A percentile compares a stretch with the other conserved stretches of the same genome.
phyloP scores from a whole-genome alignment of 805 yeast genomes.

The Cyberlindnera galapagoensis region DNA sequence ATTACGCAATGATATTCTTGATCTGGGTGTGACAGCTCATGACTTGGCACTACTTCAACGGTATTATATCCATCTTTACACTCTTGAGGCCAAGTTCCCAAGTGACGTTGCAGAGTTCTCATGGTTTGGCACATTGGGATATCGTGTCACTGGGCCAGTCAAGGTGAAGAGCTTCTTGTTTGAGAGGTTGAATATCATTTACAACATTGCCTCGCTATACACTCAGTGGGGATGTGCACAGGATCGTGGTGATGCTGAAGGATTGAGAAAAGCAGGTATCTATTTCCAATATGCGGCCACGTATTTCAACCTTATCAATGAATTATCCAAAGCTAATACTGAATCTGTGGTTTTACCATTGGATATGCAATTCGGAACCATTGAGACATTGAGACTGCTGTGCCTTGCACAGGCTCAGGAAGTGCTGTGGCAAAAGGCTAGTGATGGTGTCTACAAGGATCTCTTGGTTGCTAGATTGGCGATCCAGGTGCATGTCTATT shows the following conservation, averaged over 20 bases:
- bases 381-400: constrained; percentile 43
- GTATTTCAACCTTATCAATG: constrained; percentile 63
- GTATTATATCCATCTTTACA: constrained; percentile 42
- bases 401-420: constrained; percentile 87
- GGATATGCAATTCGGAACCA: constrained; percentile 46
- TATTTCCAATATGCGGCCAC: constrained; percentile 73
- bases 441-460: constrained; percentile 43
- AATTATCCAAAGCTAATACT: constrained; percentile 27
- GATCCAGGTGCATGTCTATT: constrained; percentile 52
- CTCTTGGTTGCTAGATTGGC: constrained; percentile 60
- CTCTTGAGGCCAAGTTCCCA: constrained; percentile 54
- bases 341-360: constrained; percentile 25
- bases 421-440: constrained; percentile 72
- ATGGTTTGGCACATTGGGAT: constrained; percentile 71
- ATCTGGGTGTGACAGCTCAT: constrained; percentile 30
- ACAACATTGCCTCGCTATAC: constrained; percentile 61
- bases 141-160: constrained; percentile 42
- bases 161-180: constrained; percentile 41
- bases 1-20: constrained; percentile 37
- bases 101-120: constrained; percentile 51
- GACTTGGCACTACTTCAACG: constrained; percentile 31
- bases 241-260: constrained; percentile 40
- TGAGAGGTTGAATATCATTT: constrained; percentile 59
- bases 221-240: constrained; percentile 48
- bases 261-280: constrained; percentile 54